A percentile compares a stretch with the other conserved stretches of the same genome.
Conservation (phyloP, 768 basidiomycete species). For the Lactarius pseudohatsudake region DNA sequence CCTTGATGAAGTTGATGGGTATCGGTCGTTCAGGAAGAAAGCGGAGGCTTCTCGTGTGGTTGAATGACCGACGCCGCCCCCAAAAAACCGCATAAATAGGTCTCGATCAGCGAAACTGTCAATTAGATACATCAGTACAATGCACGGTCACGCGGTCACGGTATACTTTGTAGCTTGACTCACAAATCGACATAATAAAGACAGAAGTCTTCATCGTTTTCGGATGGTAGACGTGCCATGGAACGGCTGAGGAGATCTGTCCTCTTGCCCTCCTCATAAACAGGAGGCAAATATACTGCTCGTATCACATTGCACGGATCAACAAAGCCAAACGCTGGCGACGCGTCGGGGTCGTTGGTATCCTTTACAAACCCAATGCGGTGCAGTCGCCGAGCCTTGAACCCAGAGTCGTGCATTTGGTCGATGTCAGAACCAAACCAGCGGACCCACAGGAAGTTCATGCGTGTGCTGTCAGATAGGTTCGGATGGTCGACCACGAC, state of each 20-base stretch:
- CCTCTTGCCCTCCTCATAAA: slow-evolving; percentile 28
- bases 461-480: no score
- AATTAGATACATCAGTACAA: not conserved
- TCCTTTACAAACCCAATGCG: slow-evolving; percentile 29
- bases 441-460: no score
- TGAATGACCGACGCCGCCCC: slow-evolving; percentile 7
- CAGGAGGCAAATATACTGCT: slow-evolving; percentile 39
- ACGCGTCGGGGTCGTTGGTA: slow-evolving; percentile 7
- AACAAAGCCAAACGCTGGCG: slow-evolving; percentile 39
- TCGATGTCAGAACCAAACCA: slow-evolving; percentile 34
- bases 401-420: slow-evolving; percentile 6
- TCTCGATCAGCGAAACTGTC: slow-evolving; percentile 12
- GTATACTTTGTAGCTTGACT: not conserved
- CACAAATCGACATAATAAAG: slow-evolving; percentile 12
- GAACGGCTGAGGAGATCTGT: slow-evolving; percentile 10
- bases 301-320: slow-evolving; percentile 38
- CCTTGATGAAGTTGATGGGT: no score
- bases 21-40: no score
- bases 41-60: no score
- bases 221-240: no score
- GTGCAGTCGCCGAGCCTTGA: slow-evolving; percentile 20
- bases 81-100: slow-evolving; percentile 6
- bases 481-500: slow-evolving; percentile 26
- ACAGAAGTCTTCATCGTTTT: not conserved
- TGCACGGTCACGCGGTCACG: no score